A percentile compares a stretch with the other conserved stretches of the same genome.
Evolutionary conservation across 345 rosid species (phyloP).

Genomic region (Garcia nutans): DNA sequence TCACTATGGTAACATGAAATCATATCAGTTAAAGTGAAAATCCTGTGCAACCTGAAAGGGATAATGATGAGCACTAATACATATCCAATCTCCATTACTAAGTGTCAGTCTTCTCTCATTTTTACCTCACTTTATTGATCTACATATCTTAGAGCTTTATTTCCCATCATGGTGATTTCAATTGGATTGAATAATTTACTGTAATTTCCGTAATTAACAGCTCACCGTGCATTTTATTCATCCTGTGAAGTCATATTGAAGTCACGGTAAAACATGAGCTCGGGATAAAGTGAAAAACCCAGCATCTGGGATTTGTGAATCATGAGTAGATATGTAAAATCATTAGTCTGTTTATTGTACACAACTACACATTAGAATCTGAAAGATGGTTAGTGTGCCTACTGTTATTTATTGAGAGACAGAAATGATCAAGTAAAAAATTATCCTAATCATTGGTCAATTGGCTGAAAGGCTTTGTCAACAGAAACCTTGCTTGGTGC

Average conservation of each 20-base stretch:
- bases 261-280: neutral
- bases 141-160: no score
- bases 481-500: neutral
- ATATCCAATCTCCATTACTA: neutral
- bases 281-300: neutral
- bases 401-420: neutral
- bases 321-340: slow-evolving; percentile 1
- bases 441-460: neutral
- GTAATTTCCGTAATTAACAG: neutral
- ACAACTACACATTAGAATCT: neutral
- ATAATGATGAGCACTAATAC: neutral
- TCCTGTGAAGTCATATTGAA: neutral
- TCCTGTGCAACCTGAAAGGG: neutral
- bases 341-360: neutral
- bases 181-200: neutral
- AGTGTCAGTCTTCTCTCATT: neutral
- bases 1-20: neutral
- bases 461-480: slow-evolving; percentile 1
- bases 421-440: neutral
- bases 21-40: neutral
- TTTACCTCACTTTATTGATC: neutral
- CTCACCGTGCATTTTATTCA: neutral
- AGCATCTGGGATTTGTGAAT: neutral
- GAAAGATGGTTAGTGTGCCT: neutral
- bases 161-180: neutral